Evolutionary conservation across 2,329 filamentous ascomycete genomes (phyloP).

Genomic region (Simplicillium sp.): DNA sequence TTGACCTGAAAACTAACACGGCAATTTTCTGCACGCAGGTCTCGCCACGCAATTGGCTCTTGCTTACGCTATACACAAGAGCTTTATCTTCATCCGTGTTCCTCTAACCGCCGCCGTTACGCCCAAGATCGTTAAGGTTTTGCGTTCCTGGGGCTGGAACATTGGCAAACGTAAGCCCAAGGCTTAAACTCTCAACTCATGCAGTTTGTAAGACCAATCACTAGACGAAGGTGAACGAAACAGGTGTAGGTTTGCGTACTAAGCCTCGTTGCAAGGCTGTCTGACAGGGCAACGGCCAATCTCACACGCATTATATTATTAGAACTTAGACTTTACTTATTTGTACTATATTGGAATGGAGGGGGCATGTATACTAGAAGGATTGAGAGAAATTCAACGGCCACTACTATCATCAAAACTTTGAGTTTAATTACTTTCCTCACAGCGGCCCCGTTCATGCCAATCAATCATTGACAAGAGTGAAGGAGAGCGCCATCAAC

Average conservation of each 20-base stretch:
- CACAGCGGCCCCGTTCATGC: too few species aligned
- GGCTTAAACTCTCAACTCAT: background rate
- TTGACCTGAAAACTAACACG: constrained; percentile 8
- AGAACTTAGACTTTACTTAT: background rate
- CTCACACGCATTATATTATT: constrained; percentile 1
- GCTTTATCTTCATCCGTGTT: constrained; percentile 92
- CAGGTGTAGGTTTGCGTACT: too few species aligned
- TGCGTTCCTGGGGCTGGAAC: constrained; percentile 87
- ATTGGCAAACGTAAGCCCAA: constrained; percentile 57
- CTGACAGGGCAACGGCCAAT: background rate
- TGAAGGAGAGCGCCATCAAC: too few species aligned
- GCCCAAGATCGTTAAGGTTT: constrained; percentile 84
- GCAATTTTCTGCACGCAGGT: constrained; percentile 26
- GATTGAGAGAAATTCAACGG: too few species aligned
- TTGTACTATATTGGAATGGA: background rate
- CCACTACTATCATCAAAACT: too few species aligned
- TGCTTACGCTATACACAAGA: constrained; percentile 96
- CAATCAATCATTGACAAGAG: too few species aligned
- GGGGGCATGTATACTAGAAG: too few species aligned
- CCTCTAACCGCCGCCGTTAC: constrained; percentile 84
- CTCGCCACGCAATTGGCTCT: constrained; percentile 76
- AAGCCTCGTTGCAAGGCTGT: background rate
- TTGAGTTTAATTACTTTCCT: too few species aligned
- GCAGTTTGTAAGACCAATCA: background rate
- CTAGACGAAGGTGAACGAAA: too few species aligned